Evolutionary conservation across 2,329 filamentous ascomycete species (phyloP).

Genomic region (Aspergillus arachidicola): DNA sequence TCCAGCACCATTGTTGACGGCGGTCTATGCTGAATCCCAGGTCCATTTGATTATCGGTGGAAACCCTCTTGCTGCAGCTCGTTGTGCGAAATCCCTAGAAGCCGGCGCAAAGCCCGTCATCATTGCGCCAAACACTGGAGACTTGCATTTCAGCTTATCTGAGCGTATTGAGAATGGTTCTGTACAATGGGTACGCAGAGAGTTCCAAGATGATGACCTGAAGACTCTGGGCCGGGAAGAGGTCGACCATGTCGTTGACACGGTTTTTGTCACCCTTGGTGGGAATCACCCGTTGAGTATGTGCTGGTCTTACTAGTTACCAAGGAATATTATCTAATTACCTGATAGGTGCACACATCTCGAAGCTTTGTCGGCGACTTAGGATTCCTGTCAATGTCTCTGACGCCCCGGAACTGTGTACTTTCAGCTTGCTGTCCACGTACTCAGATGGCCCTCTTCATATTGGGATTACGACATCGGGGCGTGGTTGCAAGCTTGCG

Average conservation of each 20-base stretch:
- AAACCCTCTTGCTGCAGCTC: conserved; percentile 81
- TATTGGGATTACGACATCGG: conserved; percentile 93
- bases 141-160: conserved; percentile 60
- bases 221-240: conserved; percentile 77
- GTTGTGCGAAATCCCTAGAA: conserved; percentile 77
- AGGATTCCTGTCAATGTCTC: conserved; percentile 92
- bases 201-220: conserved; percentile 72
- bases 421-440: conserved; percentile 86
- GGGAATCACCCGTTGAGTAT: conserved; percentile 53
- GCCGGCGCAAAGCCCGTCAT: conserved; percentile 81
- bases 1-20: conserved; percentile 40
- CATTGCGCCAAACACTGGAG: conserved; percentile 68
- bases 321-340: conserved; percentile 21
- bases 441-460: conserved; percentile 89
- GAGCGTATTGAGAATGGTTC: conserved; percentile 47
- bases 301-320: conserved; percentile 30
- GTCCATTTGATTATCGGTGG: conserved; percentile 84
- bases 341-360: conserved; percentile 64
- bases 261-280: conserved; percentile 80
- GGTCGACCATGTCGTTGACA: conserved; percentile 78
- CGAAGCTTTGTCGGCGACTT: conserved; percentile 71
- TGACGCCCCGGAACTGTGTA: conserved; percentile 82
- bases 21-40: conserved; percentile 44
- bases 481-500: conserved; percentile 89
- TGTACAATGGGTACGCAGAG: conserved; percentile 44